Percentiles rank a stretch among this genome's conserved stretches.
phyloP scores from a whole-genome alignment of 2,329 filamentous ascomycete species.

The Penicillium sp. region DNA sequence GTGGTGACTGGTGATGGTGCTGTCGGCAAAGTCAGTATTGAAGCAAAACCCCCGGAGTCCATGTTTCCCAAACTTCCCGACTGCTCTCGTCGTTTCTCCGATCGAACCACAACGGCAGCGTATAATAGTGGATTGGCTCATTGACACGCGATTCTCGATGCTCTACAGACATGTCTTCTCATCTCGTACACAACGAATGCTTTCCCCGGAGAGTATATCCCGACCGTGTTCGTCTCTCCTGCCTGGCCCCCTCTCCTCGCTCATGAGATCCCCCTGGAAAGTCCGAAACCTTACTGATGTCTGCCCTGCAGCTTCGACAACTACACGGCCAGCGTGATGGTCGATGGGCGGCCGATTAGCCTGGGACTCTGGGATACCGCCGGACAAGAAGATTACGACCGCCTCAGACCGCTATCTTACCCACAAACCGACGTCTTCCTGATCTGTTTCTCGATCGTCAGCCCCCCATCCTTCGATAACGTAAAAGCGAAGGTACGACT shows the following conservation, averaged over 20 bases:
- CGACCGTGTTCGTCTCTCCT: slow-evolving; percentile 68
- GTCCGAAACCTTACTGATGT: slow-evolving; percentile 10
- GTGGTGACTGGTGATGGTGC: slow-evolving; percentile 99
- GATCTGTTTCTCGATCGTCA: slow-evolving; percentile 98
- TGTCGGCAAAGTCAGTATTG: slow-evolving; percentile 81
- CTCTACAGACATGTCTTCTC: slow-evolving; percentile 84
- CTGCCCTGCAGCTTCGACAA: slow-evolving; percentile 78
- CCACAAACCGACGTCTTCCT: slow-evolving; percentile 98
- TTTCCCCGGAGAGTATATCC: slow-evolving; percentile 99
- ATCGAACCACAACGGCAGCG: background rate
- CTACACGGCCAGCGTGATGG: slow-evolving; percentile 98
- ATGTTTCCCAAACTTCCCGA: background rate
- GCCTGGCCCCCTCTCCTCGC: slow-evolving; percentile 19
- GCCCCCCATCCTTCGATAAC: slow-evolving; percentile 97
- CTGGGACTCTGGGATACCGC: slow-evolving; percentile 98
- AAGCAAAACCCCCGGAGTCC: background rate
- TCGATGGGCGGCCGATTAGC: slow-evolving; percentile 96
- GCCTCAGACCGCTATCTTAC: slow-evolving; percentile 91
- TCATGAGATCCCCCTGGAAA: background rate
- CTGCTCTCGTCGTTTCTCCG: background rate
- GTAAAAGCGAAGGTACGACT: slow-evolving; percentile 86
- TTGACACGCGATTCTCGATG: background rate
- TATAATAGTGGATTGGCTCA: background rate
- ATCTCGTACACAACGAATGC: slow-evolving; percentile 99
- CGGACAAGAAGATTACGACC: slow-evolving; percentile 97